Percentiles rank a stretch among this genome's conserved stretches.
Evolutionary conservation across 1,284 basidiomycete genomes (phyloP).

Genomic region (Gymnopus androsaceus): DNA sequence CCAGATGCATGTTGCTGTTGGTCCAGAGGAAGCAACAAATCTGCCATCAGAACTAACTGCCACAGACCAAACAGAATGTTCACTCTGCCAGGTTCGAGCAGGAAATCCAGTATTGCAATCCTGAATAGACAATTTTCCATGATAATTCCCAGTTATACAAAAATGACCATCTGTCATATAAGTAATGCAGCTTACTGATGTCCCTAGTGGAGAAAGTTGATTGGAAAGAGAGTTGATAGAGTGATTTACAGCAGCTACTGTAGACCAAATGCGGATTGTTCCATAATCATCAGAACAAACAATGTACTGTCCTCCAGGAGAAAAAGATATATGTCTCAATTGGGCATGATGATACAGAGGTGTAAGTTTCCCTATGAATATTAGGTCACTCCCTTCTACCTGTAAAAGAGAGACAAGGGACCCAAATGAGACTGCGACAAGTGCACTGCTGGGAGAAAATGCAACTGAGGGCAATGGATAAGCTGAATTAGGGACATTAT

Average conservation of each 20-base stretch:
- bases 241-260: neutral
- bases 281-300: neutral
- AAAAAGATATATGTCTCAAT: neutral
- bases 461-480: neutral
- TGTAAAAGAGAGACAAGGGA: neutral
- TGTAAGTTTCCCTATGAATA: neutral
- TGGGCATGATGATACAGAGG: neutral
- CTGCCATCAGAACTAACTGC: neutral
- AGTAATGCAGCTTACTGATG: neutral
- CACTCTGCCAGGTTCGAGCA: neutral
- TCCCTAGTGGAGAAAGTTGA: too few species aligned
- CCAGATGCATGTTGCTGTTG: neutral
- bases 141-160: neutral
- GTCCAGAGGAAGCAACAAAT: neutral
- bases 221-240: neutral
- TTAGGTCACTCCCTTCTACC: neutral
- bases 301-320: constrained; percentile 1
- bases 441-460: neutral
- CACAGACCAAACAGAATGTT: neutral
- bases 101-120: neutral
- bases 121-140: neutral
- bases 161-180: neutral
- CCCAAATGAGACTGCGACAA: neutral
- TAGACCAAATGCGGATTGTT: neutral
- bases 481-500: neutral